Evolutionary conservation across 2,329 filamentous ascomycete genomes (phyloP).

Genomic region (Aurifilum marmelostoma): DNA sequence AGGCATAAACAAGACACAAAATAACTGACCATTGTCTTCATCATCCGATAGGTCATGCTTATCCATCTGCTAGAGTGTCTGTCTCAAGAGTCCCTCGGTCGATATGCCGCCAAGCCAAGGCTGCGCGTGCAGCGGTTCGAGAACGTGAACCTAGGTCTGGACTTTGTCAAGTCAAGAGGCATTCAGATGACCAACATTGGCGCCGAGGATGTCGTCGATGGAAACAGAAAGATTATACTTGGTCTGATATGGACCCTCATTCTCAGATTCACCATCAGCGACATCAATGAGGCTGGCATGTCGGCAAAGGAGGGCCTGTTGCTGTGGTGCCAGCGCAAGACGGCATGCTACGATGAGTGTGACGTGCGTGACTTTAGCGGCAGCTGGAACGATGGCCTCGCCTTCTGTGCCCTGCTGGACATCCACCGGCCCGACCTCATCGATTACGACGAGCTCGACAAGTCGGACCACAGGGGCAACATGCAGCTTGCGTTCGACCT

Average conservation of each 20-base stretch:
- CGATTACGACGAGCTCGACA: conserved; percentile 93
- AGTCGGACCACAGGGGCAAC: conserved; percentile 90
- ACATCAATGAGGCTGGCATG: conserved; percentile 97
- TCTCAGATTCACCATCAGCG: conserved; percentile 95
- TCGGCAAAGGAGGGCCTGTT: conserved; percentile 95
- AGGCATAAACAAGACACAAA: background rate
- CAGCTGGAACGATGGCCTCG: conserved; percentile 97
- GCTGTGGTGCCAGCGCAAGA: conserved; percentile 98
- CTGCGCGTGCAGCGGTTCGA: conserved; percentile 96
- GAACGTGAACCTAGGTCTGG: conserved; percentile 93
- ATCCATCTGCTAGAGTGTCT: conserved; percentile 98
- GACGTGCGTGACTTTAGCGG: conserved; percentile 92
- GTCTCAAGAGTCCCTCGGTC: conserved; percentile 89
- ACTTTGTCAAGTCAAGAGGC: conserved; percentile 81
- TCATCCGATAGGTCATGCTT: conserved; percentile 72
- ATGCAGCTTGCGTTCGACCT: conserved; percentile 99
- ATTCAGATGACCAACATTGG: conserved; percentile 99
- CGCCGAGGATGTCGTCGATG: conserved; percentile 96
- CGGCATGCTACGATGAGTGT: conserved; percentile 96
- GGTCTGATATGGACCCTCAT: conserved; percentile 98
- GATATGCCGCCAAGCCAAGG: conserved; percentile 95
- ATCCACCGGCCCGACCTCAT: conserved; percentile 97
- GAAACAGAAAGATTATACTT: conserved; percentile 95
- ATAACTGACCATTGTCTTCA: background rate
- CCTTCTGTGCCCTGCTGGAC: conserved; percentile 93